phyloP scores from a whole-genome alignment of 1,284 basidiomycete genomes.

The Ganoderma boninense region DNA sequence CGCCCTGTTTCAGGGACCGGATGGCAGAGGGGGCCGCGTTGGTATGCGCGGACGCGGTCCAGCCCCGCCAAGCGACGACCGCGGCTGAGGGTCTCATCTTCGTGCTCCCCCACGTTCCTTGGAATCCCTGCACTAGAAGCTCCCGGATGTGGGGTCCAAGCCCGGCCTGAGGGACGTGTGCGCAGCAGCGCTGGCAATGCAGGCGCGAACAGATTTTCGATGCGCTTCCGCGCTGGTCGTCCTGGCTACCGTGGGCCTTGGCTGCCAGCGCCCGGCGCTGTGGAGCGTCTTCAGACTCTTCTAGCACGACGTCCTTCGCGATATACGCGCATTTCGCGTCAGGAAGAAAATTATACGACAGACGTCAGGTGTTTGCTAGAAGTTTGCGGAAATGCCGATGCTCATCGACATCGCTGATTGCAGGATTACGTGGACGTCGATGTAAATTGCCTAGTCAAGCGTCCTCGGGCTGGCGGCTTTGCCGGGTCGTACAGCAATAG shows the following conservation, averaged over 20 bases:
- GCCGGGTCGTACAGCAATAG: not conserved
- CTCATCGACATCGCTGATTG: not conserved
- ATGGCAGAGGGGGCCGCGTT: not conserved
- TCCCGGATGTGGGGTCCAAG: slow-evolving; percentile 8
- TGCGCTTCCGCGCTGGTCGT: slow-evolving; percentile 4
- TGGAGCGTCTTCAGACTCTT: not conserved
- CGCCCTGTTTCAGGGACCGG: slow-evolving; percentile 6
- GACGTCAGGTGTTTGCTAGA: not conserved
- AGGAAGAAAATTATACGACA: not conserved
- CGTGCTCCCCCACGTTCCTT: not conserved
- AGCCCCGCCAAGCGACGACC: not conserved
- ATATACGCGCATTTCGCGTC: not conserved
- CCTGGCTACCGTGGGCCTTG: slow-evolving; percentile 1
- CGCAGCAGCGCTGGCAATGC: not conserved
- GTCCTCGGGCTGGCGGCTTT: not conserved
- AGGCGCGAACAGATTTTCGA: not conserved
- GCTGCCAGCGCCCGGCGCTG: not conserved
- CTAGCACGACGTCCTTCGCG: not conserved
- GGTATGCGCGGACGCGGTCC: not conserved
- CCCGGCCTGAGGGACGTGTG: not conserved
- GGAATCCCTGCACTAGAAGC: slow-evolving; percentile 18
- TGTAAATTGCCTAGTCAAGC: not conserved
- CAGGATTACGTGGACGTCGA: not conserved
- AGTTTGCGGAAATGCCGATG: not conserved
- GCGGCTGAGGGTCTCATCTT: not conserved